These are phyloP conservation scores for Mucor racemosus DNA, from an alignment of 371 early-diverging fungal species.

Conservation along the genomic window DNA sequence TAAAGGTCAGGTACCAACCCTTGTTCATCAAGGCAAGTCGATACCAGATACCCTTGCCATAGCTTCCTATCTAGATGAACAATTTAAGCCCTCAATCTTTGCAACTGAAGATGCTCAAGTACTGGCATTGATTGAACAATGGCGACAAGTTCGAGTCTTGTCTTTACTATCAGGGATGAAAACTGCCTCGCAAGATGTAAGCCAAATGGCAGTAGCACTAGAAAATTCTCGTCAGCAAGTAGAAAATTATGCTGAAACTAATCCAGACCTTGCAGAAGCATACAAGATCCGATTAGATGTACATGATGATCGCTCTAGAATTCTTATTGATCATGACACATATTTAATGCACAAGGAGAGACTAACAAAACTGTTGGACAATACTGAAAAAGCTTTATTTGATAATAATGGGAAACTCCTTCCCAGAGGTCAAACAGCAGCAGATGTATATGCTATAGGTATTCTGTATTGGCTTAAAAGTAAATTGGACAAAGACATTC, in stretches of 20 bases:
- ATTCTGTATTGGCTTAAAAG: conserved; percentile 13
- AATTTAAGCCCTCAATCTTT: conserved; percentile 11
- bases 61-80: conserved; percentile 16
- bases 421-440: background rate
- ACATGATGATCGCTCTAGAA: conserved; percentile 17
- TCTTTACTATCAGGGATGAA: conserved; percentile 18
- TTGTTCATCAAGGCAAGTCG: conserved; percentile 9
- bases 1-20: conserved; percentile 24
- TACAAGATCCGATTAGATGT: conserved; percentile 13
- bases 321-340: conserved; percentile 11
- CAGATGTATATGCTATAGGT: conserved; percentile 4
- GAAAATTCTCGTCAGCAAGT: conserved; percentile 2
- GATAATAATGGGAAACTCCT: conserved; percentile 1
- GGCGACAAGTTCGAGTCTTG: conserved; percentile 19
- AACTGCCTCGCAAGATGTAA: conserved; percentile 3
- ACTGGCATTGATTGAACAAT: conserved; percentile 2
- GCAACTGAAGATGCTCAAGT: conserved; percentile 12
- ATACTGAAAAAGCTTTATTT: conserved; percentile 4
- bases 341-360: conserved; percentile 9
- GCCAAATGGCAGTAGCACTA: background rate
- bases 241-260: background rate
- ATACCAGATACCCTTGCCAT: conserved; percentile 22
- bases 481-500: conserved; percentile 14
- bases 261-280: conserved; percentile 19
- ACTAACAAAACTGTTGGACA: background rate